Percentiles rank a stretch among this genome's conserved stretches.
Conservation (phyloP, 768 basidiomycete genomes). For the Collybia sp. region DNA sequence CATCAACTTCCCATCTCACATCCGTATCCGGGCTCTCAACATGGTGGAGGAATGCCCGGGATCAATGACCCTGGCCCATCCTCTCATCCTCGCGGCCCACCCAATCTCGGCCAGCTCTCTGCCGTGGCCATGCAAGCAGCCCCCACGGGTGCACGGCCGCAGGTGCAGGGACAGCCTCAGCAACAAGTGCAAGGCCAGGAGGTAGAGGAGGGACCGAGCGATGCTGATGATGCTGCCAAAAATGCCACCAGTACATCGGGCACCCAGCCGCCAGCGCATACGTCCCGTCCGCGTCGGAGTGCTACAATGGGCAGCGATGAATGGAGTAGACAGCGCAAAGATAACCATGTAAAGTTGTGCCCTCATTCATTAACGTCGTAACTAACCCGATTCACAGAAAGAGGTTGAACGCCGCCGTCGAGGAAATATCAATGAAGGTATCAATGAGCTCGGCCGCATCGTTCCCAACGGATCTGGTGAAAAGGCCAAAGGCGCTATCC, state of each 20-base stretch:
- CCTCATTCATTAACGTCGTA: neutral
- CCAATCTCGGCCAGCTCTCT: conserved; percentile 55
- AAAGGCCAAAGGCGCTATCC: conserved; percentile 86
- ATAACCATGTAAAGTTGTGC: conserved; percentile 64
- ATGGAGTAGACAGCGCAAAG: conserved; percentile 77
- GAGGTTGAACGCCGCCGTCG: conserved; percentile 94
- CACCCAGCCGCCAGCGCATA: conserved; percentile 6
- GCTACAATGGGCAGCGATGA: conserved; percentile 71
- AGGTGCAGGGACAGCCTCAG: conserved; percentile 9
- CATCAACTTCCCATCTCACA: too few relatives aligned
- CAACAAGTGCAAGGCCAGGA: conserved; percentile 16
- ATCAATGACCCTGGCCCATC: conserved; percentile 70
- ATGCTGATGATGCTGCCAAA: conserved; percentile 7
- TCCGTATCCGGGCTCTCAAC: conserved; percentile 31
- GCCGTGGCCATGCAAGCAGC: conserved; percentile 46
- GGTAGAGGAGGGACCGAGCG: conserved; percentile 19
- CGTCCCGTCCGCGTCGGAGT: conserved; percentile 36
- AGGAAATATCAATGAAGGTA: conserved; percentile 95
- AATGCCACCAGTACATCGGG: conserved; percentile 7
- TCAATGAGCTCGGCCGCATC: conserved; percentile 85
- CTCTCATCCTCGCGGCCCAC: conserved; percentile 65
- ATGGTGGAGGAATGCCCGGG: conserved; percentile 37
- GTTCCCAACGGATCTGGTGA: conserved; percentile 86
- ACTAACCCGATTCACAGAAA: conserved; percentile 57
- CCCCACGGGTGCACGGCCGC: conserved; percentile 13